Percentiles rank a stretch among this genome's conserved stretches.
These are phyloP conservation scores for Zymoseptoria passerinii DNA, from an alignment of 2,329 filamentous ascomycete genomes.

Conservation along the genomic window DNA sequence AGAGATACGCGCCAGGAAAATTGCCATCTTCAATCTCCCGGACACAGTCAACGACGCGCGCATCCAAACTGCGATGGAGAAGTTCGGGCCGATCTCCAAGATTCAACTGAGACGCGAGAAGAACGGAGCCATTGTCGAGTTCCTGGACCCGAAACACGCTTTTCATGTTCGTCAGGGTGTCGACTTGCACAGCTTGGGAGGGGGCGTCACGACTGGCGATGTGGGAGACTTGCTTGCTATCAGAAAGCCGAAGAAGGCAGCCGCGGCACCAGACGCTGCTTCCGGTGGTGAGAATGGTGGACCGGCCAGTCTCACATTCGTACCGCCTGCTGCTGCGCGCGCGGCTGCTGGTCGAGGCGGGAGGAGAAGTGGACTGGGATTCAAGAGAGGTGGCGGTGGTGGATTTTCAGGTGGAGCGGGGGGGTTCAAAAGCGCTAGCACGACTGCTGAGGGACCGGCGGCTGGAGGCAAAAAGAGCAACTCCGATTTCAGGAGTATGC, in stretches of 20 bases:
- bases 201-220: conserved; percentile 39
- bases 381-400: conserved; percentile 39
- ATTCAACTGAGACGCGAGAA: conserved; percentile 73
- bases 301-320: conserved; percentile 7
- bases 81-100: conserved; percentile 63
- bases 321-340: conserved; percentile 31
- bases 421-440: conserved; percentile 10
- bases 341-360: conserved; percentile 40
- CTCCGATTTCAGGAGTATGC: conserved; percentile 49
- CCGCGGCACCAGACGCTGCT: conserved; percentile 5
- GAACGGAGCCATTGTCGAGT: conserved; percentile 80
- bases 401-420: conserved; percentile 18
- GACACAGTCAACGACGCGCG: conserved; percentile 89
- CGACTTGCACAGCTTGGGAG: conserved; percentile 33
- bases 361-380: conserved; percentile 41
- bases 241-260: conserved; percentile 34
- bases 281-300: not conserved
- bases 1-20: conserved; percentile 51
- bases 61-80: conserved; percentile 63
- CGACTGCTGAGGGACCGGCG: conserved; percentile 19
- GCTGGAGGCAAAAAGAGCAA: conserved; percentile 44
- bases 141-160: conserved; percentile 57
- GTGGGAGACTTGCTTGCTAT: conserved; percentile 44
- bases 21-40: conserved; percentile 76
- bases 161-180: conserved; percentile 57